Evolutionary conservation across 2,329 filamentous ascomycete species (phyloP).

Genomic region (Alternaria postmessia): DNA sequence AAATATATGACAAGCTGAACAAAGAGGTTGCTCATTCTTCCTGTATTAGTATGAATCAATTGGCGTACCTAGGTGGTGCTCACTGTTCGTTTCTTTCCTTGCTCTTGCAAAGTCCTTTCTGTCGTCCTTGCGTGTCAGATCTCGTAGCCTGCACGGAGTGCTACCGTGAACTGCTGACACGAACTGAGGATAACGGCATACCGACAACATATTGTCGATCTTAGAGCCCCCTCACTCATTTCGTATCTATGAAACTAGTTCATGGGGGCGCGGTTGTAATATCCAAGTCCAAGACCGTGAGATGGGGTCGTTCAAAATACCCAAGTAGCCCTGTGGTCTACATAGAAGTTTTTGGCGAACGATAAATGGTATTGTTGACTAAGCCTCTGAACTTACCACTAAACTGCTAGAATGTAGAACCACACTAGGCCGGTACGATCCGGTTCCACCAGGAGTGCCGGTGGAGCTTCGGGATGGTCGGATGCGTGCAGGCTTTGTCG

Average conservation of each 20-base stretch:
- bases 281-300: not conserved
- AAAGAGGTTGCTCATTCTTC: not conserved
- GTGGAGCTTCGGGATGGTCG: not conserved
- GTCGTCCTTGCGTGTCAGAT: not conserved
- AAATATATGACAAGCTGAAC: not conserved
- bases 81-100: not conserved
- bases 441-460: not conserved
- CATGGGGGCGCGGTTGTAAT: not conserved
- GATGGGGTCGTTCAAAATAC: too few species aligned
- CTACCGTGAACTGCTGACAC: not conserved
- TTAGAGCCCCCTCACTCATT: not conserved
- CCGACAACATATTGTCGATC: not conserved
- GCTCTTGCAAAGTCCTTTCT: not conserved
- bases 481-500: not conserved
- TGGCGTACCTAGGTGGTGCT: too few species aligned
- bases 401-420: not conserved
- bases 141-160: not conserved
- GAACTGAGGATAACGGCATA: not conserved
- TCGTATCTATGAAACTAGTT: not conserved
- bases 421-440: not conserved
- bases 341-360: not conserved
- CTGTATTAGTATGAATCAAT: not conserved
- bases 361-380: too few species aligned
- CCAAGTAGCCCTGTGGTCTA: not conserved
- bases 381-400: not conserved